Evolutionary conservation across 257 asterid species (phyloP), one percentile per base, ranked within the genome.

Genomic region (Forsythia suspensa): DNA sequence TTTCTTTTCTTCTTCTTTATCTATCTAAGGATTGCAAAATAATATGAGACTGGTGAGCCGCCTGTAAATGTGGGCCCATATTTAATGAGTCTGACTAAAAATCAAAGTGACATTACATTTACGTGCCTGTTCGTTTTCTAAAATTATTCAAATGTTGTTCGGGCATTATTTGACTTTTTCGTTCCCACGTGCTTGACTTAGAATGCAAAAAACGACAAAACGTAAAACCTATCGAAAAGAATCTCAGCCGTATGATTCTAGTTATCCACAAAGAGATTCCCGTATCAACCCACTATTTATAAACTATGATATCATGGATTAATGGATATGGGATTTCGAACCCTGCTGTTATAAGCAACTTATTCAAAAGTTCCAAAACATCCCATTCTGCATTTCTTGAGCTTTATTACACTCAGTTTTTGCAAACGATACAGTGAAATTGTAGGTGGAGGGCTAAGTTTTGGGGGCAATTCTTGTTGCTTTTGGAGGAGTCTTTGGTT

Each of bases 241-340:
- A 65, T 4, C 8, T 51, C 51, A 11, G 57, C 6, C 10, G 10
- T 43, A 36, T 38, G n/a, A 73, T 41, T n/a, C 5, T 34, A 52
- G 43, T 72, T 68, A 43, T 69, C 82, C 24, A 20, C 46, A 18
- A 8, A 18, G 51, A 57, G 82, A 78, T 75, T 78, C 86, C 77
- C 78, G 44, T 61, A 20, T 48, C 78, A 74, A 15, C 65, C n/a
- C 71, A 16, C 48, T 74, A 81, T 44, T 65, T 29, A 29, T 29
- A 29, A 29, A 29, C 1, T 29, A 29, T 29, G 34, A 29, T 29
- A 1, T 81, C 84, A 16, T 8, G 10, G 15, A 40, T 43, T 8
- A 16, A 1, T 69, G 21, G 40, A 42, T 13, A 73, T 21, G 59
- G 57, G 73, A 34, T 6, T 43, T 65, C 36, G 43, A 1, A 66